Base-by-base conservation (phyloP, 2,329 filamentous ascomycete genomes). In the Tolypocladium tropicale region DNA sequence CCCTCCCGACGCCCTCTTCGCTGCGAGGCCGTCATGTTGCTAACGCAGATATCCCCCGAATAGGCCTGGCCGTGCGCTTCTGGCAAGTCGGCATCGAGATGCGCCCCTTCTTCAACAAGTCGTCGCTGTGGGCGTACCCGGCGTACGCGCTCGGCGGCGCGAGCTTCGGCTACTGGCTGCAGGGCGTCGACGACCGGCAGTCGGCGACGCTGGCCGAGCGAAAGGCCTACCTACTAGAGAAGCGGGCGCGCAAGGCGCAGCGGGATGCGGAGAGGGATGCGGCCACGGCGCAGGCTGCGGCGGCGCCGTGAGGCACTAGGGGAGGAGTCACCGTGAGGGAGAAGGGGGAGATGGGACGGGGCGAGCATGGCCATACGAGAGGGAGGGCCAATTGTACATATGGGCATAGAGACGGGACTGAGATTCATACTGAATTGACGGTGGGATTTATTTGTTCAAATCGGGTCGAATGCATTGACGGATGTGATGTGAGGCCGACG, bases 61-160 rank as follows among this genome's bases (percentile, higher is more conserved):
- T 65, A 99, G 94, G 94, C 79, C 76, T 96, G 67, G 91, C 89
- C 70, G 88, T 92, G 69, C 89, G 93, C 66, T 83, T 94, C 74
- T 96, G 92, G 90, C 94, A 97, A 76, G 86, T 99, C 72, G 94
- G 93, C 69, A 94, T 99, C 72, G 91, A 99, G 78, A 96, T 95
- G 91, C 90, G 92, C 60, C 94, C 93, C 54, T 86, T 96, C 74
- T 90, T 97, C 81, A 86, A 88, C 76, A 84, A 81, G 68, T 80
- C 87, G 70, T 88, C 88, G 55, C 83, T 96, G 67, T 95, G 90
- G 88, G 90, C 85, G 53, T 99, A 96, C 78, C 94, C 94, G 55
- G 76, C 93, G 65, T 99, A 94, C 75, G 92, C 86, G 57, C 82
- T 82, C 64, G 83, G 90, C 61, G 92, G 92, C 65, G 92, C 86